Evolutionary conservation across 257 asterid species (phyloP).

Genomic region (Scutellaria minor): DNA sequence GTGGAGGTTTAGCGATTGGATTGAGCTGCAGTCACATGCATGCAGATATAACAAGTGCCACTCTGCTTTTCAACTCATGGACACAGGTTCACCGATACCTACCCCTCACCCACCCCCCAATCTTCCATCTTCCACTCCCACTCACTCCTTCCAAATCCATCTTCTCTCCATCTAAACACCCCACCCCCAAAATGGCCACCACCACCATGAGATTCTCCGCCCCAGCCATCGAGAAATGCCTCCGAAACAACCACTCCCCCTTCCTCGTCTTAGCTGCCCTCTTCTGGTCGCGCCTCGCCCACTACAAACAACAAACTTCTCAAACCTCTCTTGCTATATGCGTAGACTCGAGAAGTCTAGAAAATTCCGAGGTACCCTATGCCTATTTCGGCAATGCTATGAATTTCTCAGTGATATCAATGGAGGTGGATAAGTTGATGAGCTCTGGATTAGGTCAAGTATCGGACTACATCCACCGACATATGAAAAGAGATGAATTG

Average conservation of each 20-base stretch:
- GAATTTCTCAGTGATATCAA: constrained; percentile 39
- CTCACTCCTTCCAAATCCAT: neutral
- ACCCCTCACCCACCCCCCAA: constrained; percentile 47
- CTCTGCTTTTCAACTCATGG: constrained; percentile 62
- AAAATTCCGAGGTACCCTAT: constrained; percentile 26
- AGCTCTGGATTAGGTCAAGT: constrained; percentile 35
- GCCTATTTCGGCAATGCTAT: constrained; percentile 62
- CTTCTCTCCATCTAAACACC: neutral
- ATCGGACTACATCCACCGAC: constrained; percentile 40
- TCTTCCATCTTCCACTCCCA: constrained; percentile 40
- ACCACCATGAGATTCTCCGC: constrained; percentile 50
- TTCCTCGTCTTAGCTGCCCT: constrained; percentile 58
- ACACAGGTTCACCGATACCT: constrained; percentile 47
- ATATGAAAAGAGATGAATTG: constrained; percentile 41
- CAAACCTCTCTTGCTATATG: constrained; percentile 44
- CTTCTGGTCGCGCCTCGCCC: constrained; percentile 54
- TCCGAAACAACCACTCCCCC: constrained; percentile 43
- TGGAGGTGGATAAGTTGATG: constrained; percentile 33
- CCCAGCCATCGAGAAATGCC: constrained; percentile 39
- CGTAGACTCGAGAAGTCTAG: constrained; percentile 45
- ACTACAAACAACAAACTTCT: neutral
- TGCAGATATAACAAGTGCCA: constrained; percentile 61
- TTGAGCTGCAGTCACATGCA: constrained; percentile 71
- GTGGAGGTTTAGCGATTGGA: constrained; percentile 71
- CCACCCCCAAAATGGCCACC: constrained; percentile 45